Conservation (phyloP, 805 yeast genomes). For the Saccharomyces kudriavzevii region DNA sequence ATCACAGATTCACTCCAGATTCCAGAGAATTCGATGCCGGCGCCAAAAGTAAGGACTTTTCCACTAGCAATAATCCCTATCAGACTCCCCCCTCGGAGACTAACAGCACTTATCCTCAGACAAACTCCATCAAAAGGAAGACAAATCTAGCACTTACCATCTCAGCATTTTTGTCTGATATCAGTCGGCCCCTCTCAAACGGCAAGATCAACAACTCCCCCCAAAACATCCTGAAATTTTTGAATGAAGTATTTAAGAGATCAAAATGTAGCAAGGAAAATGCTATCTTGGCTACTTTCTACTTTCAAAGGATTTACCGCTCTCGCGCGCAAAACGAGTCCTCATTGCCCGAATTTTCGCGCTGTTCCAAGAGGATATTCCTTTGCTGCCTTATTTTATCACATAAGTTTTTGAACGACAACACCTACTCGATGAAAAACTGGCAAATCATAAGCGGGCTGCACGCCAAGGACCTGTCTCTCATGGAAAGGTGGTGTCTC, state of each 20-base stretch:
- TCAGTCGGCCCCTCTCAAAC: slow-evolving; percentile 4
- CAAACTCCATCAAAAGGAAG: not conserved
- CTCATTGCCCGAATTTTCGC: slow-evolving; percentile 17
- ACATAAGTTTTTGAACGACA: slow-evolving; percentile 24
- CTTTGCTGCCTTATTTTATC: slow-evolving; percentile 18
- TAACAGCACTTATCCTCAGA: not conserved
- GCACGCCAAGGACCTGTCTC: slow-evolving; percentile 9
- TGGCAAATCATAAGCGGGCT: slow-evolving; percentile 24
- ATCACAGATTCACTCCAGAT: not conserved
- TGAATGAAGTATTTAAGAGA: slow-evolving; percentile 20
- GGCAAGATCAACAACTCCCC: slow-evolving; percentile 15
- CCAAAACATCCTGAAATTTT: slow-evolving; percentile 7
- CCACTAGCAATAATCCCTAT: not conserved
- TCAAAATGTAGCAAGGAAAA: slow-evolving; percentile 17
- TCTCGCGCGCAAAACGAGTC: not conserved
- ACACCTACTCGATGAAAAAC: slow-evolving; percentile 21
- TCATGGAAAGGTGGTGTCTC: slow-evolving; percentile 26
- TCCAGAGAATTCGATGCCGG: not conserved
- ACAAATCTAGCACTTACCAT: not conserved
- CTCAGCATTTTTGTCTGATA: not conserved
- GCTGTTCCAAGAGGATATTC: slow-evolving; percentile 21
- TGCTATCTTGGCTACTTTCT: slow-evolving; percentile 14
- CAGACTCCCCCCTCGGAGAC: not conserved
- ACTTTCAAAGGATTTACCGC: slow-evolving; percentile 12
- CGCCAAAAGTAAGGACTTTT: not conserved